Conservation (phyloP, 768 basidiomycete species). For the Pulveroboletus frians region DNA sequence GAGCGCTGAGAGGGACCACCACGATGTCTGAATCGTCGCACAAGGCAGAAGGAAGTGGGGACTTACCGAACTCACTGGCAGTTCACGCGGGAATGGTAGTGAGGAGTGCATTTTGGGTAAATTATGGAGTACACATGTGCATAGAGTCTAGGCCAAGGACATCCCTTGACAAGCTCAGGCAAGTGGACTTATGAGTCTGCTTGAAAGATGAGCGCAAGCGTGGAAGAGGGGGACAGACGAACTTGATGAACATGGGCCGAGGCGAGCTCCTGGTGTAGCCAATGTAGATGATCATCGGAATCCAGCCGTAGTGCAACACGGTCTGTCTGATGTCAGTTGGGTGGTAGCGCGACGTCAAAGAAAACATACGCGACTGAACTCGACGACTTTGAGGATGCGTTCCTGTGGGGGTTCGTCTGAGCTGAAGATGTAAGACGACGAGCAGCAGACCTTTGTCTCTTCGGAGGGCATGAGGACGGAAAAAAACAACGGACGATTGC, state of each 20-base stretch:
- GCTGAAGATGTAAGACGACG: background rate
- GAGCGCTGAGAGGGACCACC: conserved; percentile 44
- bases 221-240: conserved; percentile 30
- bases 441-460: conserved; percentile 69
- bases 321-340: conserved; percentile 46
- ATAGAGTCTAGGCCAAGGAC: conserved; percentile 15
- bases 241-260: conserved; percentile 95
- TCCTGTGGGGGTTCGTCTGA: conserved; percentile 40
- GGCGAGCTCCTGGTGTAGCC: conserved; percentile 92
- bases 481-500: conserved; percentile 16
- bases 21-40: conserved; percentile 60
- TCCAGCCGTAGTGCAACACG: conserved; percentile 91
- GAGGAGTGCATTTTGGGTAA: conserved; percentile 12
- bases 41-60: background rate
- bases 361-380: conserved; percentile 71
- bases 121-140: conserved; percentile 28
- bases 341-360: background rate
- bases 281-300: conserved; percentile 93
- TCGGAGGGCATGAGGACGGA: conserved; percentile 71
- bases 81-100: background rate
- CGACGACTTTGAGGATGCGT: conserved; percentile 75
- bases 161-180: conserved; percentile 47
- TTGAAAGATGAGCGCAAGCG: background rate
- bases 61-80: conserved; percentile 26
- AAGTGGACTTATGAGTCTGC: conserved; percentile 88